Evolutionary conservation across 257 asterid genomes (phyloP), one percentile per base, ranked within the genome.

Genomic region (Penstemon newberryi): DNA sequence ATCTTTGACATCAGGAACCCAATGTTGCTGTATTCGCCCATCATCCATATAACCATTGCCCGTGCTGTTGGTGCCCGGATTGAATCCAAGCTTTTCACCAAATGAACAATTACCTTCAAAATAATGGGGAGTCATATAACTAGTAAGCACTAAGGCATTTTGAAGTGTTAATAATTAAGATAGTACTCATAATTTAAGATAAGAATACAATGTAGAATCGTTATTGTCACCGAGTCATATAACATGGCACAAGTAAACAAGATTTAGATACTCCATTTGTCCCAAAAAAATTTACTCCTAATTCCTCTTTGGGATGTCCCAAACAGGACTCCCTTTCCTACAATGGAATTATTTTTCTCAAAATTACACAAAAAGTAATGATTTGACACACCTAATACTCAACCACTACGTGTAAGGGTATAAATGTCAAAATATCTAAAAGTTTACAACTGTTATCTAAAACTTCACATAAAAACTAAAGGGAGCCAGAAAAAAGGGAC

Each of bases 41-140:
- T 65, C 96, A 94, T 87, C 99, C 99, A 94, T 75, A 91, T 84
- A 53, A 94, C 83, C 89, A 84, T 83, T 62, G 96, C 95, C 71
- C 99, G 97, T 63, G 96, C 96, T 54, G 87, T 79, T 53, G 96
- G 88, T n/a, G 90, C 87, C 70, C 60, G 59, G 70, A 87, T 83
- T 64, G 90, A 80, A 78, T 94, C 97, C 88, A 94, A 76, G 72
- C 84, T 87, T 74, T 89, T 84, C 59, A 83, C 75, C 90, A 94
- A 79, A 78, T 86, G 87, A 75, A 77, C 86, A 75, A 90, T 90
- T 40, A 88, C 91, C 99, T 93, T 78, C 82, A 87, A 78, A 70
- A 67, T 42, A 62, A 73, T 63, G 52, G 64, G 60, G 10, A 78
- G 76, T 18, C 49, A 66, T 58, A 70, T 58, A 54, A 62, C 65